Base-by-base conservation (phyloP, 2,329 filamentous ascomycete species). In the Fusarium mexicanum region DNA sequence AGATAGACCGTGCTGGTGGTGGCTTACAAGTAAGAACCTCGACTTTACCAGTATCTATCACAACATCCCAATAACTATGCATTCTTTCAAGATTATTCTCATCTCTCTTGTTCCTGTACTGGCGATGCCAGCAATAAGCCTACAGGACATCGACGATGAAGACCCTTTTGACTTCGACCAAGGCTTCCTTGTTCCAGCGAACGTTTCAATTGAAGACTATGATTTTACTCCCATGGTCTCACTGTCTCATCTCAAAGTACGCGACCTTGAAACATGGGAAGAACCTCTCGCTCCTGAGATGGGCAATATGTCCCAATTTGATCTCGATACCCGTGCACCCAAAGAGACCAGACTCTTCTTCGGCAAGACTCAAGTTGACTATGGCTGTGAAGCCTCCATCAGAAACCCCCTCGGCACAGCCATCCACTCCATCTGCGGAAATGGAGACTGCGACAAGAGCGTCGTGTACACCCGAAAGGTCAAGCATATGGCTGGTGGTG, bases 11-110 rank as follows among this genome's bases (percentile, higher is more conserved):
- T 5, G 9, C 50, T 37, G 24, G 13, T 8, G 2, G 20, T 54
- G 6, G 2, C 26, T 9, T 2, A 8, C 1, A 11, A 7, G 17
- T 22, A 17, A 11, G n/a, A 53, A 14, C 3, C 3, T 3, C 3
- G 13, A 22, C 18, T n/a, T 5, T 2, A 22, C 26, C 8, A 13
- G 0, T 14, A n/a, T n/a, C 2, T 14, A 18, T 16, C n/a, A 22
- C 6, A 29, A 16, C 17, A 37, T 16, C 1, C 3, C 1, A 4
- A 7, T 20, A 9, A 37, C 31, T 26, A 53, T 53, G n/a, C 31
- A 53, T 26, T 53, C 3, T 37, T 20, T 53, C 9, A 53, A 53
- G 12, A 16, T 53, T 6, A 37, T 53, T 20, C 48, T 53, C 5
- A 37, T 37, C 3, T 37, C 48, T 4, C 12, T 53, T 4, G 12